Conservation (phyloP, 1,139 yeast species). For the Saccharomyces hybrid region DNA sequence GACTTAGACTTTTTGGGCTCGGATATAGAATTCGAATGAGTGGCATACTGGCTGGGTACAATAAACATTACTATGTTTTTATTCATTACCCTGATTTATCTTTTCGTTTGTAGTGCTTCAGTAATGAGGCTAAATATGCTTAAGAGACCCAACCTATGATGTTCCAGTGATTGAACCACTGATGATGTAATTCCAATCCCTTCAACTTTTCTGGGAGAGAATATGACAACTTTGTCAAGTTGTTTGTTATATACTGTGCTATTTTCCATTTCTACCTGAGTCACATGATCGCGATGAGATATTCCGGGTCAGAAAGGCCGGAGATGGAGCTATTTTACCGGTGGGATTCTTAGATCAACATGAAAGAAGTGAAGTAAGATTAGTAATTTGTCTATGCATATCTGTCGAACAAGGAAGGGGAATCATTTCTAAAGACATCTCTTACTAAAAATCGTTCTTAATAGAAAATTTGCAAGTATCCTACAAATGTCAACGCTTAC, state of each 20-base stretch:
- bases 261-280: neutral
- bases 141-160: neutral
- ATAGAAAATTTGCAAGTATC: neutral
- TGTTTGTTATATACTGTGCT: neutral
- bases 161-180: neutral
- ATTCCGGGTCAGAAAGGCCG: neutral
- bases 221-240: neutral
- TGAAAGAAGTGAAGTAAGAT: neutral
- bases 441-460: neutral
- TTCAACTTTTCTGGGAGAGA: neutral
- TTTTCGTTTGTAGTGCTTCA: neutral
- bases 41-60: neutral
- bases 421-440: neutral
- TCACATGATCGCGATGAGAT: neutral
- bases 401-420: neutral
- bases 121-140: neutral
- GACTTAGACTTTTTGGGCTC: slow-evolving; percentile 19
- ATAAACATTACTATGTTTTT: neutral
- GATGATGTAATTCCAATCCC: neutral
- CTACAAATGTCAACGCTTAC: slow-evolving; percentile 28
- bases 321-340: neutral
- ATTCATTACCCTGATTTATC: neutral
- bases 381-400: neutral
- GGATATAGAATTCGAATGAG: slow-evolving; percentile 17
- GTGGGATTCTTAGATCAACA: neutral